Evolutionary conservation across 208 protist species (phyloP), one percentile per base, ranked within the genome.

Genomic region (Wallacemonas sp.): DNA sequence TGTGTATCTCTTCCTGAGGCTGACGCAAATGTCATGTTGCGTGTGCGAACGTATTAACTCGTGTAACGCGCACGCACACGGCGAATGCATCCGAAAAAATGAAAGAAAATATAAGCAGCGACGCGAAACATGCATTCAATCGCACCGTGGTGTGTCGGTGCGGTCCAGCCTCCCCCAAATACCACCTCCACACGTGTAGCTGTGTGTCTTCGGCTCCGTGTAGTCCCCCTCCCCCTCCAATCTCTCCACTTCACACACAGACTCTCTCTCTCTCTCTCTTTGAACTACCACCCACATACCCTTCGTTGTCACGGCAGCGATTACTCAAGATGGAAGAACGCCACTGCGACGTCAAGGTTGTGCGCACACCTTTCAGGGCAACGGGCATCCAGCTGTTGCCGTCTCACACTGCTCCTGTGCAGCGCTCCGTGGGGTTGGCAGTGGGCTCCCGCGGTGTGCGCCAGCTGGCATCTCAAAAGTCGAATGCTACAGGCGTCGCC

Each of bases 361-460:
- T 91, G 19, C 79, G 75, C 12, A 82, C 75, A 26, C 89, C 89
- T 0, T 95, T 87, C 61, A 78, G 75, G 34, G 79, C 85, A 30
- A 80, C 78, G 11, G 79, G 75, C n/a, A n/a, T 80, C 1, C 72
- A 90, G 56, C 80, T 83, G 11, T 72, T 81, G 44, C 38, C 42
- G 28, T 0, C 61, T 1, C 49, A 6, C n/a, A 60, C 28, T 0
- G n/a, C 61, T 1, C 45, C 47, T 19, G 27, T 51, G 6, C 36
- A 61, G 12, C 56, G 21, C 33, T 26, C 53, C 6, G 11, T 31
- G 33, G 22, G 36, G n/a, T 47, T 56, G 5, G 31, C 66, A 6
- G 62, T 68, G 9, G 75, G 69, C 24, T 68, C 54, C 1, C 54
- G 36, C 24, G 72, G 66, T 11, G 67, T 82, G 24, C 62, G 63